Evolutionary conservation across 129 eudicot genomes (phyloP), one percentile per base, ranked within the genome.

Genomic region (Lactuca sativa): DNA sequence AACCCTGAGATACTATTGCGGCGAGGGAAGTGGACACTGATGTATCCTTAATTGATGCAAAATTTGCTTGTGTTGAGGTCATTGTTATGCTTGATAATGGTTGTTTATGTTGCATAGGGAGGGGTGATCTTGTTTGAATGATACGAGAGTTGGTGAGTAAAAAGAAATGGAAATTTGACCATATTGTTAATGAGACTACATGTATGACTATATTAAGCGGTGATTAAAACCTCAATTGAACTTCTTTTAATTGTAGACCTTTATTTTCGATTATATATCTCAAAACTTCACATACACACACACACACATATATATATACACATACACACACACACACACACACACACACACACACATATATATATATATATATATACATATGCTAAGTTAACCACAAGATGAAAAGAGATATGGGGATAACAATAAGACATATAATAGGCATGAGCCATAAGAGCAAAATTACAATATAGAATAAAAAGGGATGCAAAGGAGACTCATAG

Each of bases 111-210:
- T 93, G 99, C 81, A 90, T 97, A 0, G 99, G 90, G 48, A 90
- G 97, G 83, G 97, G 99, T 25, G 99, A 93, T 74, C 95, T 93
- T 25, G 99, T 93, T 66, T 83, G 93, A 78, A 93, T 93, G 99
- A 93, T 93, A 76, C 71, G 82, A 66, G 99, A 93, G 67, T 81
- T 93, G 55, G 99, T 93, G 41, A 79, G 53, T 14, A 81, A 54
- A 56, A 93, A 86, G 84, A 93, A 87, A 84, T 97, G 95, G 80
- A 90, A 84, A 59, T 93, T 93, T 62, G 97, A 93, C 55, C 99
- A 93, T 69, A 90, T 90, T 25, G 93, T 93, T 62, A 93, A 90
- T 59, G 99, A 93, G 70, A 93, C 99, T 61, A 93, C 99, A 83
- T 97, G 99, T 83, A 61, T 51, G 51, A 21, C 21, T 21, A 21